Percentiles rank a stretch among this genome's conserved stretches.
phyloP scores from a whole-genome alignment of 148 eudicot species.

The Gaultheria prostrata region DNA sequence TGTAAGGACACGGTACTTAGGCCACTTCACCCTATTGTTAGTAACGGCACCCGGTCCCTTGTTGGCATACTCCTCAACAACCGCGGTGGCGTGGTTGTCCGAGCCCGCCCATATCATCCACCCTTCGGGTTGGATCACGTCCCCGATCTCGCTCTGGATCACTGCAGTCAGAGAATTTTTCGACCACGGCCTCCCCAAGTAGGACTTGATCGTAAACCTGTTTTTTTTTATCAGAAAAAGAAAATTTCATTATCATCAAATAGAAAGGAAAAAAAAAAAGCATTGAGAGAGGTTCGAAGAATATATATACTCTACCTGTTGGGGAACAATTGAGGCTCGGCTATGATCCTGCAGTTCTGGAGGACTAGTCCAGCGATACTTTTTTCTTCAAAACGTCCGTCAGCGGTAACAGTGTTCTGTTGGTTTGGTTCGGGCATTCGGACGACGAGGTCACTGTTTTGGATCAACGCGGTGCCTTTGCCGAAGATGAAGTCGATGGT shows the following conservation, averaged over 20 bases:
- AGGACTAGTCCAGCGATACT: slow-evolving; percentile 47
- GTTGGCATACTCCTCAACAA: slow-evolving; percentile 46
- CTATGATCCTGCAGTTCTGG: slow-evolving; percentile 64
- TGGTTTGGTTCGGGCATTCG: slow-evolving; percentile 35
- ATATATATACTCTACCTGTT: background rate
- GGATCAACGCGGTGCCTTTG: slow-evolving; percentile 39
- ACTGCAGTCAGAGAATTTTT: slow-evolving; percentile 42
- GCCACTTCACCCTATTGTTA: slow-evolving; percentile 48
- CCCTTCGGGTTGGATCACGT: slow-evolving; percentile 52
- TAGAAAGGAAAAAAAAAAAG: too few relatives aligned
- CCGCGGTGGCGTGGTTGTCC: slow-evolving; percentile 37
- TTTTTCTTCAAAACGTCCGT: slow-evolving; percentile 44
- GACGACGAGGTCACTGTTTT: slow-evolving; percentile 46
- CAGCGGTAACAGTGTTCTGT: slow-evolving; percentile 62
- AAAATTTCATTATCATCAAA: too few relatives aligned
- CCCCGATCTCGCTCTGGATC: slow-evolving; percentile 52
- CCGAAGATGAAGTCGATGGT: slow-evolving; percentile 63
- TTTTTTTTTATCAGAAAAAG: too few relatives aligned
- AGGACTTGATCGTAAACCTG: slow-evolving; percentile 38
- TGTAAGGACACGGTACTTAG: slow-evolving; percentile 24
- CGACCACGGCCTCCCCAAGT: slow-evolving; percentile 58
- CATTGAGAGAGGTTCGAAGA: too few relatives aligned
- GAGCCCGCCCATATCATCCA: slow-evolving; percentile 55
- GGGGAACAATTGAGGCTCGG: slow-evolving; percentile 46
- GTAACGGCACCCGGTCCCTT: slow-evolving; percentile 54